Evolutionary conservation across 2,329 filamentous ascomycete genomes (phyloP).

Genomic region (Cytospora leucostoma): DNA sequence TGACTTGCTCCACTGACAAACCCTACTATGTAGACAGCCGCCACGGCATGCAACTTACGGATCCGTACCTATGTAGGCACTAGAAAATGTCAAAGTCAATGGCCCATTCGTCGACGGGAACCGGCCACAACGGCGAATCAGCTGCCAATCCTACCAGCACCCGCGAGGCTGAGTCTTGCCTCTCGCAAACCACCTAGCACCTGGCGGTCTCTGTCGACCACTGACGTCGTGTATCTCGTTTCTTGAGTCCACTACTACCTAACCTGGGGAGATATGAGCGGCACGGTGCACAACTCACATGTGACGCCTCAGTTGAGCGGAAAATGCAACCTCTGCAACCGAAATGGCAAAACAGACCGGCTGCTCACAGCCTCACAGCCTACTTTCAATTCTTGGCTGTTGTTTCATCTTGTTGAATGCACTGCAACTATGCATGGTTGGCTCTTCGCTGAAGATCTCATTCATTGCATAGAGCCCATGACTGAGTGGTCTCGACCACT

Average conservation of each 20-base stretch:
- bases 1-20: neutral
- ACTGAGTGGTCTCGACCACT: neutral
- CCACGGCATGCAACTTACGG: neutral
- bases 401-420: conserved; percentile 18
- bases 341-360: conserved; percentile 14
- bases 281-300: conserved; percentile 6
- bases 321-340: conserved; percentile 16
- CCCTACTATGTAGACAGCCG: neutral
- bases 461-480: neutral
- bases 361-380: neutral
- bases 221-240: neutral
- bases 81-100: neutral
- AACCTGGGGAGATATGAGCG: neutral
- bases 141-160: neutral
- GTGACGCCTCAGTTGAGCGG: conserved; percentile 15
- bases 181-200: neutral
- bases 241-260: too few species aligned
- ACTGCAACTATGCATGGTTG: conserved; percentile 1
- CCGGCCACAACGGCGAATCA: neutral
- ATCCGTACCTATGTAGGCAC: neutral
- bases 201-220: conserved; percentile 1
- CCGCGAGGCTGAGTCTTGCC: conserved; percentile 1
- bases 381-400: conserved; percentile 4
- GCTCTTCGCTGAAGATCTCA: conserved; percentile 4
- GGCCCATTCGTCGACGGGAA: neutral